A percentile compares a stretch with the other conserved stretches of the same genome.
Evolutionary conservation across 192 early-diverging fungal genomes (phyloP).

Genomic region (Gryganskiella cystojenkinii): DNA sequence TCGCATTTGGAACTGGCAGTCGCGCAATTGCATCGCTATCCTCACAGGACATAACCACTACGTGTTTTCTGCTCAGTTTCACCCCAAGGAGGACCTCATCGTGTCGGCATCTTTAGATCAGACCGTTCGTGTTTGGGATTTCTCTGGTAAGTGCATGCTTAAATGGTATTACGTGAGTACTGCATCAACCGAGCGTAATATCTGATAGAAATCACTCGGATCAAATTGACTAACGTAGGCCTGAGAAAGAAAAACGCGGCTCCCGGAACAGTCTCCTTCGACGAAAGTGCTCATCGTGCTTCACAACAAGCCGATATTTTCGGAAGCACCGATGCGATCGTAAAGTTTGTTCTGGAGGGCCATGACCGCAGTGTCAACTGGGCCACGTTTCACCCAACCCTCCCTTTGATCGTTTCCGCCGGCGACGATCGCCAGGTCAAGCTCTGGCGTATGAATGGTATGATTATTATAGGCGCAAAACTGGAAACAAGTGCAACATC

Average conservation of each 20-base stretch:
- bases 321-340: conserved; percentile 93
- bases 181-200: too few relatives aligned
- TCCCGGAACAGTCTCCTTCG: conserved; percentile 59
- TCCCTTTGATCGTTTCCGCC: conserved; percentile 94
- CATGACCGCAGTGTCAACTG: conserved; percentile 97
- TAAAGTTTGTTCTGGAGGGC: conserved; percentile 97
- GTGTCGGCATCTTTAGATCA: conserved; percentile 95
- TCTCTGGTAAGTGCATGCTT: conserved; percentile 78
- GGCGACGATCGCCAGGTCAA: conserved; percentile 98
- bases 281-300: conserved; percentile 56
- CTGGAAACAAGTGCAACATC: too few relatives aligned
- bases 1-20: conserved; percentile 99
- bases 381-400: conserved; percentile 95
- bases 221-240: neutral
- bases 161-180: too few relatives aligned
- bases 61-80: conserved; percentile 97
- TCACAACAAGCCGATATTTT: conserved; percentile 93
- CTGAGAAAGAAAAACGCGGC: conserved; percentile 79
- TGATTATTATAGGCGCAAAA: neutral
- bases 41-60: conserved; percentile 98
- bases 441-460: conserved; percentile 97
- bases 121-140: conserved; percentile 98
- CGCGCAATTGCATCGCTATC: conserved; percentile 94
- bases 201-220: too few relatives aligned
- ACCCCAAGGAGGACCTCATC: conserved; percentile 96